Evolutionary conservation across 2,329 filamentous ascomycete genomes (phyloP).

Genomic region (Colletotrichum sp.): DNA sequence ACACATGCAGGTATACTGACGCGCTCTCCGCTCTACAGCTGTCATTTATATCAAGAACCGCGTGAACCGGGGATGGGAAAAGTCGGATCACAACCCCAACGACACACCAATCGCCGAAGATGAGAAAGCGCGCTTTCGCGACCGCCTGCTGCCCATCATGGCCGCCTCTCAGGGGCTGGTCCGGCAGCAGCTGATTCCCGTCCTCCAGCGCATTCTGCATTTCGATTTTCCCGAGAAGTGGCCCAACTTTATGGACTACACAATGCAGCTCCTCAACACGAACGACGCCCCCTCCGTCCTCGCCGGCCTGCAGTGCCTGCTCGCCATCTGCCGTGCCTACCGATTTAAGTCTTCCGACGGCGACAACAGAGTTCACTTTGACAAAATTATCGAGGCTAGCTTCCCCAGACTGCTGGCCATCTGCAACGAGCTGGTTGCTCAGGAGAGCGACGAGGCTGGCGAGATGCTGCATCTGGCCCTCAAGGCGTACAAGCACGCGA

Average conservation of each 20-base stretch:
- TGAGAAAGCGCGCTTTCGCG: constrained; percentile 86
- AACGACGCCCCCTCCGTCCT: constrained; percentile 88
- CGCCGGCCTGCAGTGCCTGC: constrained; percentile 89
- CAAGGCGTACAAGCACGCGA: constrained; percentile 98
- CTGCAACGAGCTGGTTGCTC: constrained; percentile 86
- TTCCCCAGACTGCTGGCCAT: constrained; percentile 89
- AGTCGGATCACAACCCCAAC: constrained; percentile 74
- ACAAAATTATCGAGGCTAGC: constrained; percentile 89
- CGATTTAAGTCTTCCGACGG: constrained; percentile 86
- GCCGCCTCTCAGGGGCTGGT: constrained; percentile 81
- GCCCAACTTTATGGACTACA: constrained; percentile 94
- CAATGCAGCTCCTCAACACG: constrained; percentile 84
- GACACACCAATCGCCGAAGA: constrained; percentile 82
- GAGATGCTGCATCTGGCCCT: constrained; percentile 96
- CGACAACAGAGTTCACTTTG: constrained; percentile 81
- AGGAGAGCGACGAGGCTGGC: constrained; percentile 91
- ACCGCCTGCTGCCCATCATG: constrained; percentile 87
- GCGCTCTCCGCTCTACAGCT: constrained; percentile 56
- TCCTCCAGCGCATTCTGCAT: constrained; percentile 94
- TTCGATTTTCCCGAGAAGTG: constrained; percentile 94
- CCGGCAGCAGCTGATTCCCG: constrained; percentile 90
- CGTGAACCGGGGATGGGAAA: constrained; percentile 90
- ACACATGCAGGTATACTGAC: background rate
- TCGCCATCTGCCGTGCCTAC: constrained; percentile 95
- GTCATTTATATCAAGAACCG: constrained; percentile 99